A percentile compares a stretch with the other conserved stretches of the same genome.
These are phyloP conservation scores for Drechmeria coniospora DNA, from an alignment of 2,329 filamentous ascomycete species.

Conservation along the genomic window DNA sequence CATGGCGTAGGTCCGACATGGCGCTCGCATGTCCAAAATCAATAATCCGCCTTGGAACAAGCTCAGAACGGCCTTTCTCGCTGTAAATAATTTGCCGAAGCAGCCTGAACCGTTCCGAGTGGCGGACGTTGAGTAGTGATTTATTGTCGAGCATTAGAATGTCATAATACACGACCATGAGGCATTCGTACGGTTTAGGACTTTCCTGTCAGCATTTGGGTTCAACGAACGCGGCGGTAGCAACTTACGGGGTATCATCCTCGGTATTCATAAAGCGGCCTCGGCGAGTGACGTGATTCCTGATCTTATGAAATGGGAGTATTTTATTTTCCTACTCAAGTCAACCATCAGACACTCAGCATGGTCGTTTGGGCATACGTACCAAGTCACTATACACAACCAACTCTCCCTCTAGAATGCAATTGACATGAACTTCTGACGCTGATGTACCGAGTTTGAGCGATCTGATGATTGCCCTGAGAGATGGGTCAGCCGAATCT, in stretches of 20 bases:
- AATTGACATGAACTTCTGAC: slow-evolving; percentile 46
- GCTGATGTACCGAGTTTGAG: slow-evolving; percentile 42
- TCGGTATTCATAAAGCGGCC: slow-evolving; percentile 53
- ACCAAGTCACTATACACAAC: slow-evolving; percentile 58
- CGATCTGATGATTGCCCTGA: slow-evolving; percentile 43
- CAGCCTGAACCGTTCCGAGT: slow-evolving; percentile 43
- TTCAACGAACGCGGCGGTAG: background rate
- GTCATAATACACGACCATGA: slow-evolving; percentile 50
- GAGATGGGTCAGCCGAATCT: slow-evolving; percentile 4
- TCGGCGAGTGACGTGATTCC: slow-evolving; percentile 62
- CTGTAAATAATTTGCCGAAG: slow-evolving; percentile 38
- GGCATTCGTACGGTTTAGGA: slow-evolving; percentile 32
- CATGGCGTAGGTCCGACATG: slow-evolving; percentile 37
- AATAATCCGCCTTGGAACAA: slow-evolving; percentile 52
- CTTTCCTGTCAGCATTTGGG: slow-evolving; percentile 17
- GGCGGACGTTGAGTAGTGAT: slow-evolving; percentile 33
- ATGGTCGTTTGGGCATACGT: slow-evolving; percentile 4
- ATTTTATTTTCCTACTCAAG: slow-evolving; percentile 37
- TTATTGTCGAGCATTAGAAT: slow-evolving; percentile 36
- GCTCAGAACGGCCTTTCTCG: slow-evolving; percentile 45
- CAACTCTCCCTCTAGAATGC: slow-evolving; percentile 74
- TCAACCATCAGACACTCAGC: slow-evolving; percentile 4
- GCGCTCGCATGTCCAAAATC: slow-evolving; percentile 44
- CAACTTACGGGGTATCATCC: slow-evolving; percentile 49
- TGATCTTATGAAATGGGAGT: slow-evolving; percentile 65